Evolutionary conservation across 352 stramenopile genomes (phyloP), one percentile per base, ranked within the genome.

Genomic region (Globisporangium abappressorium): DNA sequence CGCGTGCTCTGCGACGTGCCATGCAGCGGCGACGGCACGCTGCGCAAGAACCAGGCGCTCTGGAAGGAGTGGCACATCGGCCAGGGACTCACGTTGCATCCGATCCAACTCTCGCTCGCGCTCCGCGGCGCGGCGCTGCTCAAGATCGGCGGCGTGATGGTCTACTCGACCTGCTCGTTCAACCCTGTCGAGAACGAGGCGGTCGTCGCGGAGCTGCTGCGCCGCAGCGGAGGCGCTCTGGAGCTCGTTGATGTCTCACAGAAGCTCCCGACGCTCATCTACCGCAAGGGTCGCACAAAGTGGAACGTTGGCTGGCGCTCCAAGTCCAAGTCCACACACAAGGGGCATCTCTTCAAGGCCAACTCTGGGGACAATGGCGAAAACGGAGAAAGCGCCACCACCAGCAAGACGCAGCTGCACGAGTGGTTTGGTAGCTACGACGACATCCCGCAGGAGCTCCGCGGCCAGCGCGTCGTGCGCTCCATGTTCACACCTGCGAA

Each of bases 141-240:
- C 2, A 93, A 92, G 64, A 72, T 97, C 33, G 94, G 92, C 26
- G 96, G 95, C 20, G 74, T 86, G 18, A 96, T 99, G 87, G 96
- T 98, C 3, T 99, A 98, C 74, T 98, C 91, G 34, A 98, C 95
- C 53, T 99, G 98, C 69, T 99, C 91, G 51, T 91, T 99, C 70
- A 99, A 99, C 81, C 97, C 98, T 12, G 85, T 99, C 12, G 98
- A 99, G 82, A 92, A 99, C 78, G 98, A 99, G 77, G 98, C 98
- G 5, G 77, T 99, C n/a, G 96, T 99, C 14, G 84, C 87, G 1
- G 93, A 98, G 69, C 75, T 99, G 26, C 77, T 99, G 57, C 86
- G 97, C 57, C 85, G 88, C 33, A 78, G 90, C 60, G 85, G 87
- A 36, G 89, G 91, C 53, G 84, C 81, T 5, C 79, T 99, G n/a